A percentile compares a stretch with the other conserved stretches of the same genome.
phyloP scores from a whole-genome alignment of 805 yeast genomes.

The Candida hungchunana region DNA sequence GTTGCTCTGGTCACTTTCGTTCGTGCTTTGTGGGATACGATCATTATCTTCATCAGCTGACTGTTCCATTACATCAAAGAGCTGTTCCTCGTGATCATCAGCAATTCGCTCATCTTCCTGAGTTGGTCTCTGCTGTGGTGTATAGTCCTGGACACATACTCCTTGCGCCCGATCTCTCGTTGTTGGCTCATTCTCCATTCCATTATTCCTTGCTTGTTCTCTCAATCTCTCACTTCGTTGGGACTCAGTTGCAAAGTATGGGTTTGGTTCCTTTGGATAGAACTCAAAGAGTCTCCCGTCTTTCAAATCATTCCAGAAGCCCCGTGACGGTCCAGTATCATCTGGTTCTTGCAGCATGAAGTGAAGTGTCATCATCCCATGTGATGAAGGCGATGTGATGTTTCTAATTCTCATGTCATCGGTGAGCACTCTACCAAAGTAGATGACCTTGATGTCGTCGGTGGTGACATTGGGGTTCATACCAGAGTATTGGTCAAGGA shows the following conservation, averaged over 20 bases:
- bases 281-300: conserved; percentile 28
- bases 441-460: conserved; percentile 25
- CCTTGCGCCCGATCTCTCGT: conserved; percentile 7
- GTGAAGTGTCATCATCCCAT: conserved; percentile 15
- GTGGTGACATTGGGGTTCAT: conserved; percentile 11
- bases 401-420: conserved; percentile 20
- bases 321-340: conserved; percentile 2
- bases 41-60: too few relatives aligned
- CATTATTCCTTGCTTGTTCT: conserved; percentile 16
- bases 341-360: conserved; percentile 23
- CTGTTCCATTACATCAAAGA: too few relatives aligned
- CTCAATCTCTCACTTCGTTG: conserved; percentile 24
- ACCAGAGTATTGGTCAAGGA: conserved; percentile 24
- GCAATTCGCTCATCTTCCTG: conserved; percentile 1
- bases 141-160: conserved; percentile 10
- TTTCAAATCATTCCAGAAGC: conserved; percentile 28
- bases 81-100: too few relatives aligned
- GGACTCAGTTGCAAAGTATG: conserved; percentile 23
- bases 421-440: conserved; percentile 22
- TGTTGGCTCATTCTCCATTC: conserved; percentile 8
- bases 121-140: not conserved
- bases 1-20: too few relatives aligned
- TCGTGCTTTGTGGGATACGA: too few relatives aligned
- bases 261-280: conserved; percentile 29
- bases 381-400: conserved; percentile 10